Percentiles rank a stretch among this genome's conserved stretches.
Evolutionary conservation across 2,329 filamentous ascomycete genomes (phyloP).

Genomic region (Pseudogymnoascus sp.): DNA sequence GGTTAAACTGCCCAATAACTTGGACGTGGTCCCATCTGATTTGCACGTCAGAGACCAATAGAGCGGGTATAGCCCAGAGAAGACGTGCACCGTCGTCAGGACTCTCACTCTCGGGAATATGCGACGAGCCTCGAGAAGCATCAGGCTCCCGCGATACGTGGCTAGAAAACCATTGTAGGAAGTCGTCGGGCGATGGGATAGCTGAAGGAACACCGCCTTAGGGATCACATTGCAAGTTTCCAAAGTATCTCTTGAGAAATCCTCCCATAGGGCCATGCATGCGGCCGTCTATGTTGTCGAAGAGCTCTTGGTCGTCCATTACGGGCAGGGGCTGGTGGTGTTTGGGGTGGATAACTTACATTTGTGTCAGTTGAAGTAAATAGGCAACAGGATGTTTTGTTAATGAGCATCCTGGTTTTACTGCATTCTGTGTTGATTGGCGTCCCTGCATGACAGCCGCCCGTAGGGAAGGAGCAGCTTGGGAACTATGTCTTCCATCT

Average conservation of each 20-base stretch:
- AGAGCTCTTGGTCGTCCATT: constrained; percentile 14
- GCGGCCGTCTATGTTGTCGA: constrained; percentile 20
- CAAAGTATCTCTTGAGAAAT: constrained; percentile 22
- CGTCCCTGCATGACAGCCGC: neutral
- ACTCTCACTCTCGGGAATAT: neutral
- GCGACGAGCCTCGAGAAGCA: neutral
- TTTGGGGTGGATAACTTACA: neutral
- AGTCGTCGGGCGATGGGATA: neutral
- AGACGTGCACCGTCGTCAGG: neutral
- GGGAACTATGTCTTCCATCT: neutral
- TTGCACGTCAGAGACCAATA: neutral
- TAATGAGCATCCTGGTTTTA: neutral
- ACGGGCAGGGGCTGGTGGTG: neutral
- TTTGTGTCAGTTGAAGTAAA: neutral
- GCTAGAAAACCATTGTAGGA: neutral
- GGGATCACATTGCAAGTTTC: neutral
- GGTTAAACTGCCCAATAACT: neutral
- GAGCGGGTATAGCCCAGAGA: neutral
- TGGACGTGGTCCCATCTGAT: neutral
- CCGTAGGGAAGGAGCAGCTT: neutral
- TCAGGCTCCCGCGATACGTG: neutral
- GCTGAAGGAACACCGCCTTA: neutral
- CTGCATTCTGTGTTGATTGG: neutral
- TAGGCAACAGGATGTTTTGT: neutral
- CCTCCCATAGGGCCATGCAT: constrained; percentile 23